A percentile compares a stretch with the other conserved stretches of the same genome.
Conservation (phyloP, 2,329 filamentous ascomycete species). For the Didymellaceae sp. region DNA sequence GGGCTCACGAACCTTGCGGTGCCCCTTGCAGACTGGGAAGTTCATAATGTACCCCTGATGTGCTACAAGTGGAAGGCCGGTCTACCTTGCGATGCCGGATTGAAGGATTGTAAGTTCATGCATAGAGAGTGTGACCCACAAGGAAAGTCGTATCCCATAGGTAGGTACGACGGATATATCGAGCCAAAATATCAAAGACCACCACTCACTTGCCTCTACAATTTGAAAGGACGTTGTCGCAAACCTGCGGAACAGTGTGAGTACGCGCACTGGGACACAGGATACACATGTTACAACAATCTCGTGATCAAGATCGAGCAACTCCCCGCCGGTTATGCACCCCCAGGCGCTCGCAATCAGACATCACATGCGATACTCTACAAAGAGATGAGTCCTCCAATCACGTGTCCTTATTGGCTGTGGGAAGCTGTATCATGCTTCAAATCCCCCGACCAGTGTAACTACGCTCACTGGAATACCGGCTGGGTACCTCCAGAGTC, state of each 20-base stretch:
- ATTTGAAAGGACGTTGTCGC: slow-evolving; percentile 31
- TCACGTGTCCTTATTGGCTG: slow-evolving; percentile 34
- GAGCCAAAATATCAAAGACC: slow-evolving; percentile 36
- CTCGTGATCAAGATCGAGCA: background rate
- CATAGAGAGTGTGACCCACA: slow-evolving; percentile 32
- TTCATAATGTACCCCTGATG: slow-evolving; percentile 36
- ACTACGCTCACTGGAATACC: slow-evolving; percentile 37
- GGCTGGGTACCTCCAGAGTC: slow-evolving; percentile 15
- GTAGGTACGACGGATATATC: slow-evolving; percentile 24
- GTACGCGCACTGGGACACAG: slow-evolving; percentile 43
- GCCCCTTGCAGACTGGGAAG: slow-evolving; percentile 30
- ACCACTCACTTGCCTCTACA: slow-evolving; percentile 39
- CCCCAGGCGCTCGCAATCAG: slow-evolving; percentile 2
- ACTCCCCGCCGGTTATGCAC: background rate
- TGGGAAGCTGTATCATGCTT: no score
- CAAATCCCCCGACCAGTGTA: no score
- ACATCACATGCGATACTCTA: no score
- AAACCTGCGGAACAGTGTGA: slow-evolving; percentile 27
- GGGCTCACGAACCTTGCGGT: background rate
- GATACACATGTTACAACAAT: slow-evolving; percentile 13
- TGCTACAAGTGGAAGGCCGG: slow-evolving; percentile 40
- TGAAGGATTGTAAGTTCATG: slow-evolving; percentile 34
- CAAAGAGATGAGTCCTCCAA: no score
- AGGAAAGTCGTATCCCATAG: slow-evolving; percentile 25
- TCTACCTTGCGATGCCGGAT: slow-evolving; percentile 24